Evolutionary conservation across 2,329 filamentous ascomycete species (phyloP), one percentile per base, ranked within the genome.

Genomic region (Berkeleyomyces basicola): DNA sequence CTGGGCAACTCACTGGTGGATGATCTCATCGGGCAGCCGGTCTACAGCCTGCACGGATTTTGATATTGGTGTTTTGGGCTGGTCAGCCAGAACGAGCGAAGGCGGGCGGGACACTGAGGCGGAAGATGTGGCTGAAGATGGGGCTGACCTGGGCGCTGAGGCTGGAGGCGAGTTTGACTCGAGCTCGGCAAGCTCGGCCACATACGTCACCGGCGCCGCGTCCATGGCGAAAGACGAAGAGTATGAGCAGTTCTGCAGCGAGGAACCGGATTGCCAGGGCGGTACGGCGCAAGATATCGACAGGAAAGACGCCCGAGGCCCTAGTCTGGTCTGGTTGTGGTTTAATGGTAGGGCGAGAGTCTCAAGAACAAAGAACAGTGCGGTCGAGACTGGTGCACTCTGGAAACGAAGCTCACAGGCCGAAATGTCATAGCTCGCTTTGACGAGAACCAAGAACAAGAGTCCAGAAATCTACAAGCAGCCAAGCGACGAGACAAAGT

Each of bases 11-110:
- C 73, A 87, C 84, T 86, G 82, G 69, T 85, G 75, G 67, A 87
- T 85, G 64, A 87, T 87, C 71, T 87, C 84, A 71, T 85, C 81
- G 4, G 84, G 84, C 9, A 87, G 75, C 55, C 74, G 76, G 43
- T 79, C 75, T 67, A 86, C 82, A 42, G 78, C 76, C 39, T 40
- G 49, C 23, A 31, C 40, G 39, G 37, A 36, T 33, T 37, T 57
- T 36, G 31, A 36, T 7, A 5, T 9, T 14, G 4, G n/a, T 9
- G 40, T 4, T 47, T 59, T 46, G 3, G 10, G 31, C 33, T 40
- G 53, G 6, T n/a, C 40, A 10, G 23, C 31, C 42, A 37, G 58
- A 33, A 47, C 43, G 49, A 36, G 51, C 42, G 60, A 57, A 33
- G 60, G 46, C 40, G 9, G 14, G 10, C 47, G 47, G 4, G 60